Conservation (phyloP, 176 grass and related monocot genomes). For the Canna indica region DNA sequence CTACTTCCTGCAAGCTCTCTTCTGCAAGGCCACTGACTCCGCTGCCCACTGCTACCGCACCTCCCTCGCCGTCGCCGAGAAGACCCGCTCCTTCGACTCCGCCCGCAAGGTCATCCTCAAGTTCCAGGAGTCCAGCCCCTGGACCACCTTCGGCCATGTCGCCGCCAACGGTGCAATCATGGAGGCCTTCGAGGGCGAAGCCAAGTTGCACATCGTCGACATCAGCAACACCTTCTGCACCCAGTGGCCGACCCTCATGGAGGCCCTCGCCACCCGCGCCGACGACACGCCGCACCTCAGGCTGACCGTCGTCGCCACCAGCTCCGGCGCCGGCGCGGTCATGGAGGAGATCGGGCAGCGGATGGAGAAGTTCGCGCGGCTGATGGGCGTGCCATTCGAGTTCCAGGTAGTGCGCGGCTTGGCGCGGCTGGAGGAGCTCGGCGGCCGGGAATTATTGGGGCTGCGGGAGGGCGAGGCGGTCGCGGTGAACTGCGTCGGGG, state of each 20-base stretch:
- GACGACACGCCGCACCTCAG: slow-evolving; percentile 11
- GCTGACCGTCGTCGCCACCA: slow-evolving; percentile 10
- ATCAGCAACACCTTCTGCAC: slow-evolving; percentile 97
- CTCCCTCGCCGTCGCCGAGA: slow-evolving; percentile 60
- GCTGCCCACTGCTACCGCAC: slow-evolving; percentile 60
- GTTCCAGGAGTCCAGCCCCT: slow-evolving; percentile 91
- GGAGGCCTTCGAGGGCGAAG: slow-evolving; percentile 59
- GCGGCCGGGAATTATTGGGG: neutral
- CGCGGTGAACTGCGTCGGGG: slow-evolving; percentile 21
- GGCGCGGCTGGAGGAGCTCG: neutral
- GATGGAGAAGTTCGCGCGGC: slow-evolving; percentile 21
- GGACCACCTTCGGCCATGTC: slow-evolving; percentile 90
- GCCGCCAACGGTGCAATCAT: slow-evolving; percentile 91
- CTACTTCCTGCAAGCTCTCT: slow-evolving; percentile 81
- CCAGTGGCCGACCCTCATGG: slow-evolving; percentile 95
- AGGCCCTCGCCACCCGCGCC: slow-evolving; percentile 30
- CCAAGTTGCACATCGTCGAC: slow-evolving; percentile 79
- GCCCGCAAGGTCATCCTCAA: slow-evolving; percentile 58
- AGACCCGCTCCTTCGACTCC: slow-evolving; percentile 70
- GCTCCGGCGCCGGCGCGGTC: neutral
- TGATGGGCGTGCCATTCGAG: slow-evolving; percentile 21
- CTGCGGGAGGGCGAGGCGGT: slow-evolving; percentile 5
- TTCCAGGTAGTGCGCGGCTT: neutral
- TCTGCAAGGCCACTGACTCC: slow-evolving; percentile 63
- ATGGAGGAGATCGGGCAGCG: slow-evolving; percentile 12